Percentiles rank a stretch among this genome's conserved stretches.
phyloP scores from a whole-genome alignment of 768 basidiomycete species.

The Boletus patriciae region DNA sequence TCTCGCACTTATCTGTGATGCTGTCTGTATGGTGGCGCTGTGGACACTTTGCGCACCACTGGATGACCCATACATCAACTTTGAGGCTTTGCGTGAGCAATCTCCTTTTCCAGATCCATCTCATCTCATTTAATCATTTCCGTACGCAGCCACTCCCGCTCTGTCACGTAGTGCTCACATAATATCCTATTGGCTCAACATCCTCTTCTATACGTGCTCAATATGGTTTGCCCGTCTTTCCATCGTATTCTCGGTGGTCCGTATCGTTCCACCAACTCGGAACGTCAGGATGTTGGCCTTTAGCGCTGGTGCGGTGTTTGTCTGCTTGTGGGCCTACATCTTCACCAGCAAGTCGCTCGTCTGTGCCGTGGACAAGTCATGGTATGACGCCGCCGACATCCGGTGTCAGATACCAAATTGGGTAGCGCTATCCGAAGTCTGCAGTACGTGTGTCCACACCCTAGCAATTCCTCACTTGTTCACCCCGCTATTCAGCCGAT shows the following conservation, averaged over 20 bases:
- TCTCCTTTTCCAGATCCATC: background rate
- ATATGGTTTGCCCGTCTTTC: conserved; percentile 33
- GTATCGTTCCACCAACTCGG: conserved; percentile 22
- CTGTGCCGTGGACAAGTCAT: conserved; percentile 39
- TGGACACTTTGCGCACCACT: conserved; percentile 28
- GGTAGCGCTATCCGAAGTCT: conserved; percentile 53
- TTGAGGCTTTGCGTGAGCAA: conserved; percentile 13
- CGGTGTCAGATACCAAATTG: conserved; percentile 46
- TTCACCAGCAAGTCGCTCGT: conserved; percentile 34
- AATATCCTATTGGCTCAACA: conserved; percentile 20
- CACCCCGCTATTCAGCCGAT: conserved; percentile 39
- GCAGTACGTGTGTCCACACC: conserved; percentile 39
- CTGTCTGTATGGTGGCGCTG: conserved; percentile 5
- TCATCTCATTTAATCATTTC: conserved; percentile 16
- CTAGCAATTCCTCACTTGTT: background rate
- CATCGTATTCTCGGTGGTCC: conserved; percentile 25
- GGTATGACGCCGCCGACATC: conserved; percentile 39
- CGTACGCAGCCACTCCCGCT: conserved; percentile 22
- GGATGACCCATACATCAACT: conserved; percentile 18
- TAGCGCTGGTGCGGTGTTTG: conserved; percentile 8
- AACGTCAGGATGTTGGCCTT: background rate
- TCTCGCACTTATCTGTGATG: conserved; percentile 13
- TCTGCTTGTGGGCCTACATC: conserved; percentile 22
- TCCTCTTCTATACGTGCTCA: conserved; percentile 22
- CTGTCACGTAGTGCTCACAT: conserved; percentile 19